Conservation (phyloP, 164 flowering plant species). For the Magnolia sinica region DNA sequence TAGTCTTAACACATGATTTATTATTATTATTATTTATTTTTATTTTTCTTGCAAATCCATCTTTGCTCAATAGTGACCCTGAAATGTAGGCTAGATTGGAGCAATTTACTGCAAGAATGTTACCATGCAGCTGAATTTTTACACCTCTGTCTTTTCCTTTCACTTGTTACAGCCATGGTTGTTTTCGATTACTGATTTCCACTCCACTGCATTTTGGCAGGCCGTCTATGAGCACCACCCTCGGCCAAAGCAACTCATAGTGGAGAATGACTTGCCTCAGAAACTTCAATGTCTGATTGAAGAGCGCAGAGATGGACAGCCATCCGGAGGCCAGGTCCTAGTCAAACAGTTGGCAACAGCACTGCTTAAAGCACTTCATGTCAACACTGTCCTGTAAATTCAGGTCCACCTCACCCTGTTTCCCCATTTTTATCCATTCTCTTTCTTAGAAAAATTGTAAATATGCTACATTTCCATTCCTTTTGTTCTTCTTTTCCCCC, state of each 20-base stretch:
- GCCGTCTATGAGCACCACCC: constrained; percentile 99
- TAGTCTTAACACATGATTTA: too few relatives aligned
- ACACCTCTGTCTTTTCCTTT: neutral
- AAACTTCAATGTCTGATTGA: constrained; percentile 90
- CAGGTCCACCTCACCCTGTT: neutral
- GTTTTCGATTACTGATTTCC: neutral
- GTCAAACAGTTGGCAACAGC: constrained; percentile 99
- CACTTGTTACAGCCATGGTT: neutral
- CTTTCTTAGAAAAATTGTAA: constrained; percentile 8
- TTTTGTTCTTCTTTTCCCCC: neutral
- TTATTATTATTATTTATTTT: too few relatives aligned
- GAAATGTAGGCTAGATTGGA: too few relatives aligned
- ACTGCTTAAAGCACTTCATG: constrained; percentile 91
- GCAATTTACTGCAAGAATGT: too few relatives aligned
- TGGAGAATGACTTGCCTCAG: constrained; percentile 94
- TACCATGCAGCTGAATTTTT: too few relatives aligned
- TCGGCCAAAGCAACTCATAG: constrained; percentile 91
- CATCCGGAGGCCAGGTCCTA: constrained; percentile 90
- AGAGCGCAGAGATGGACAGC: constrained; percentile 91
- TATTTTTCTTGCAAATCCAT: too few relatives aligned
- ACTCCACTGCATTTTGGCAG: constrained; percentile 24
- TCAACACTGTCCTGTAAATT: constrained; percentile 85
- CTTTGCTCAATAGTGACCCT: too few relatives aligned
- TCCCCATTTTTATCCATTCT: constrained; percentile 7
- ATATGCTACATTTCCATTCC: neutral